Percentiles rank a stretch among this genome's conserved stretches.
phyloP scores from a whole-genome alignment of 805 yeast species.

The Myxozyma melibiosi region DNA sequence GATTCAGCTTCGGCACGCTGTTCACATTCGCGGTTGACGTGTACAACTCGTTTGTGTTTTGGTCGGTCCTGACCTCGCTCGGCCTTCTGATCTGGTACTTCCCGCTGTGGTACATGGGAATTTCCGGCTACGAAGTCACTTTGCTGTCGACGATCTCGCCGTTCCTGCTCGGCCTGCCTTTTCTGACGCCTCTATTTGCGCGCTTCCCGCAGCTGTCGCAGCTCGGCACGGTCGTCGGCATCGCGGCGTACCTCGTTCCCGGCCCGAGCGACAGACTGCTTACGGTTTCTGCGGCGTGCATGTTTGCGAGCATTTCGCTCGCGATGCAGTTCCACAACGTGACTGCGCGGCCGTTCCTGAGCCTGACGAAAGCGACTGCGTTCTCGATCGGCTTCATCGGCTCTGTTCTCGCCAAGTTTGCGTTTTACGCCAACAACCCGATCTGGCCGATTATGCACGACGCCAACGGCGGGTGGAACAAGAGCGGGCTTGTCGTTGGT shows the following conservation, averaged over 20 bases:
- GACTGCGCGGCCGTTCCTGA: constrained; percentile 40
- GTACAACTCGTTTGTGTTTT: constrained; percentile 68
- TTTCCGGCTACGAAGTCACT: constrained; percentile 87
- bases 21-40: constrained; percentile 42
- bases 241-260: constrained; percentile 71
- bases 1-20: constrained; percentile 30
- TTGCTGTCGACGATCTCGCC: constrained; percentile 63
- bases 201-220: constrained; percentile 58
- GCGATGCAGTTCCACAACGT: constrained; percentile 42
- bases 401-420: constrained; percentile 74
- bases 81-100: constrained; percentile 90
- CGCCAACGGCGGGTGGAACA: constrained; percentile 84
- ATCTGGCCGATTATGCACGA: constrained; percentile 93
- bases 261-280: constrained; percentile 73
- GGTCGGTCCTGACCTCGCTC: constrained; percentile 81
- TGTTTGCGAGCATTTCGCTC: constrained; percentile 62
- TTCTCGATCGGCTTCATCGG: constrained; percentile 71
- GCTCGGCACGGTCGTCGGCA: constrained; percentile 59
- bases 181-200: constrained; percentile 46
- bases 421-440: constrained; percentile 84
- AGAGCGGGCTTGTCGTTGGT: constrained; percentile 66
- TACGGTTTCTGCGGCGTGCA: constrained; percentile 65
- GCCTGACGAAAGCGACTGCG: constrained; percentile 53
- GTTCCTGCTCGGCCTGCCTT: constrained; percentile 52
- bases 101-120: constrained; percentile 98